Evolutionary conservation across 176 grass and related monocot species (phyloP).

Genomic region (Elymus sibiricus): DNA sequence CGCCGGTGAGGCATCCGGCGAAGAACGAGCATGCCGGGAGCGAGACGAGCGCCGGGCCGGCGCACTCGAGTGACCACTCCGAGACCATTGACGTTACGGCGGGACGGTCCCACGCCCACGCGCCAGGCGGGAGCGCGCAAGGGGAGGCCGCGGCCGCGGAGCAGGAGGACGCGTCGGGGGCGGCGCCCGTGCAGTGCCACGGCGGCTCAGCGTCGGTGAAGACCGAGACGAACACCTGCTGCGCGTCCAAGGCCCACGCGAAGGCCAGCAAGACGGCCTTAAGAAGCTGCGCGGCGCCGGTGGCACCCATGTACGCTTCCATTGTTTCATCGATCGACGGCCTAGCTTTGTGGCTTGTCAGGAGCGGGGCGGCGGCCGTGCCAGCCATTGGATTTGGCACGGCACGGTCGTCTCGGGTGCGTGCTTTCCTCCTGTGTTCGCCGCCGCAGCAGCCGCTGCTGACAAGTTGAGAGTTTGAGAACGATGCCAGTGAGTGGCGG

Average conservation of each 20-base stretch:
- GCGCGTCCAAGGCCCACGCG: slow-evolving; percentile 81
- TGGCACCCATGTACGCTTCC: slow-evolving; percentile 57
- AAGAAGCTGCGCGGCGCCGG: slow-evolving; percentile 46
- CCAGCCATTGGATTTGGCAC: slow-evolving; percentile 24
- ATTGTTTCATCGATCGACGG: slow-evolving; percentile 57
- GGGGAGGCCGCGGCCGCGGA: too few species aligned
- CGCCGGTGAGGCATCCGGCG: neutral
- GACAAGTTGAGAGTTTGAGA: neutral
- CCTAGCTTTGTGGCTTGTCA: slow-evolving; percentile 19
- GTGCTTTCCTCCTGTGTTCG: neutral
- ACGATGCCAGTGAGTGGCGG: neutral
- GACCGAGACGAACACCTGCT: slow-evolving; percentile 91
- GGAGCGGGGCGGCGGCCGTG: slow-evolving; percentile 40
- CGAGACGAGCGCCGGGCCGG: slow-evolving; percentile 53
- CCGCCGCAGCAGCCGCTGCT: neutral
- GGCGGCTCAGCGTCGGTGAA: slow-evolving; percentile 76
- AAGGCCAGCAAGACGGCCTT: slow-evolving; percentile 58
- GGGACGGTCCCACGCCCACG: slow-evolving; percentile 69
- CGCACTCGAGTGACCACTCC: slow-evolving; percentile 78
- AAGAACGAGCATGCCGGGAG: slow-evolving; percentile 82
- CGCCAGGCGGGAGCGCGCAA: neutral
- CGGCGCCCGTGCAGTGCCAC: slow-evolving; percentile 58
- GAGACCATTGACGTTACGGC: slow-evolving; percentile 48
- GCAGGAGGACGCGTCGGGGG: slow-evolving; percentile 22
- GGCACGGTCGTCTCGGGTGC: neutral